Percentiles rank a stretch among this genome's conserved stretches.
These are phyloP conservation scores for Schizopora paradoxa DNA, from an alignment of 1,284 basidiomycete species.

Conservation along the genomic window DNA sequence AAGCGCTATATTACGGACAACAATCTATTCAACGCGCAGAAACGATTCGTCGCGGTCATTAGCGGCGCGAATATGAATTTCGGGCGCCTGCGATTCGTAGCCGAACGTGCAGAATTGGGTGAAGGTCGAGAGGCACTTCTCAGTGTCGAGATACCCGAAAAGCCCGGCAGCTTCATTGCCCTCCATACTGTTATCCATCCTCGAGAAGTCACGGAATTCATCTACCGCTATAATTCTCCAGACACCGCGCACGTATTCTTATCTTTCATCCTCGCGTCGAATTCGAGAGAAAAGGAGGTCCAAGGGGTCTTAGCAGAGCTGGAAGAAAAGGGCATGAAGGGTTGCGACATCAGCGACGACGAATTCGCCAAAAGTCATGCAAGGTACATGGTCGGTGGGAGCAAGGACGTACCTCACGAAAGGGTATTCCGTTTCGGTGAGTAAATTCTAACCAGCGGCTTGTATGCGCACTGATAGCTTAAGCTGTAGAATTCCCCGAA, in stretches of 20 bases:
- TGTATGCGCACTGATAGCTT: background rate
- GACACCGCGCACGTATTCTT: constrained; percentile 81
- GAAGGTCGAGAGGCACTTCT: constrained; percentile 92
- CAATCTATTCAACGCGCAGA: constrained; percentile 75
- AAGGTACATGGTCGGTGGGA: constrained; percentile 91
- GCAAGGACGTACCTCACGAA: constrained; percentile 74
- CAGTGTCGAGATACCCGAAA: constrained; percentile 90
- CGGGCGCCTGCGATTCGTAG: constrained; percentile 90
- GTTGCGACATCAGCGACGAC: constrained; percentile 87
- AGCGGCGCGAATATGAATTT: constrained; percentile 99
- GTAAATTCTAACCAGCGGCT: constrained; percentile 28
- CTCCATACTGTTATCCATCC: constrained; percentile 88
- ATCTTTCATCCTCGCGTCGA: constrained; percentile 81
- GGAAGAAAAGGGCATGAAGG: constrained; percentile 68
- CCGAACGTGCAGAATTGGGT: constrained; percentile 95
- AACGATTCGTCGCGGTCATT: constrained; percentile 87
- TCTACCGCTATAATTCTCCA: constrained; percentile 79
- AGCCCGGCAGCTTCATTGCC: constrained; percentile 86
- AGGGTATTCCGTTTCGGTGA: constrained; percentile 90
- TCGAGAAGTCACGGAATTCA: constrained; percentile 93
- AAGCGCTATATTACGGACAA: constrained; percentile 86
- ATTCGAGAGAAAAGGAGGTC: constrained; percentile 64
- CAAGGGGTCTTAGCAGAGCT: constrained; percentile 59
- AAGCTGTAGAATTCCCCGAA: constrained; percentile 84
- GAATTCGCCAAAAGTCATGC: constrained; percentile 95